These are phyloP conservation scores for Hypsizygus marmoreus DNA, from an alignment of 768 basidiomycete genomes.

Conservation along the genomic window DNA sequence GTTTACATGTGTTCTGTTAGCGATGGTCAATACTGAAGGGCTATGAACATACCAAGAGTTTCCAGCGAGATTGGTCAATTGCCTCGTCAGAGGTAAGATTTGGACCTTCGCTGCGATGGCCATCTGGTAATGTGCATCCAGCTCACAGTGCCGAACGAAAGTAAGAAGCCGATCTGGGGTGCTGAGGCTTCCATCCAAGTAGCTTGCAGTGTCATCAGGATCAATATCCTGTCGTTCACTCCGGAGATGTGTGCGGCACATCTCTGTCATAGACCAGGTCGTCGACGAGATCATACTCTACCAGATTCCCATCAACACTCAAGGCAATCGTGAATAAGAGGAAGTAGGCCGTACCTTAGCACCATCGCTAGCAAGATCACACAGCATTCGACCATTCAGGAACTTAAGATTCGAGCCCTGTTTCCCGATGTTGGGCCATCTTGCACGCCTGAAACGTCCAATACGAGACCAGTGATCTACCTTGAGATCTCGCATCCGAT, in stretches of 20 bases:
- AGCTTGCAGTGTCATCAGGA: conserved; percentile 89
- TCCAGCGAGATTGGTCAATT: conserved; percentile 93
- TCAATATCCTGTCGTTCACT: conserved; percentile 92
- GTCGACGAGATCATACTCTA: conserved; percentile 97
- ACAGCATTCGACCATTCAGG: conserved; percentile 81
- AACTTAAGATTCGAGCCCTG: conserved; percentile 86
- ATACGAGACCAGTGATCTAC: conserved; percentile 94
- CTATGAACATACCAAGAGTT: conserved; percentile 80
- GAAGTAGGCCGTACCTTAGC: conserved; percentile 65
- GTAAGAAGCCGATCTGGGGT: conserved; percentile 78
- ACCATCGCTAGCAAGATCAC: conserved; percentile 92
- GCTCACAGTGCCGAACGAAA: conserved; percentile 91
- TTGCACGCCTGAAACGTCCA: conserved; percentile 83
- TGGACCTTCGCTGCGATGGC: conserved; percentile 94
- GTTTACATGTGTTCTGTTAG: conserved; percentile 4
- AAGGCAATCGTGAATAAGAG: not conserved
- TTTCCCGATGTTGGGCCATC: conserved; percentile 79
- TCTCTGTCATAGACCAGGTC: conserved; percentile 97
- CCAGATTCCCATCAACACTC: not conserved
- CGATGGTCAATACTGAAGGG: not conserved
- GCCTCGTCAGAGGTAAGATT: conserved; percentile 87
- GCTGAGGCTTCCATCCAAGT: conserved; percentile 82
- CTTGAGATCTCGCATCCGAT: conserved; percentile 89
- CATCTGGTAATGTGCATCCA: conserved; percentile 97
- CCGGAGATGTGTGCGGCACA: conserved; percentile 90